These are phyloP conservation scores for Panellus pusillus DNA, from an alignment of 768 basidiomycete species.

Conservation along the genomic window DNA sequence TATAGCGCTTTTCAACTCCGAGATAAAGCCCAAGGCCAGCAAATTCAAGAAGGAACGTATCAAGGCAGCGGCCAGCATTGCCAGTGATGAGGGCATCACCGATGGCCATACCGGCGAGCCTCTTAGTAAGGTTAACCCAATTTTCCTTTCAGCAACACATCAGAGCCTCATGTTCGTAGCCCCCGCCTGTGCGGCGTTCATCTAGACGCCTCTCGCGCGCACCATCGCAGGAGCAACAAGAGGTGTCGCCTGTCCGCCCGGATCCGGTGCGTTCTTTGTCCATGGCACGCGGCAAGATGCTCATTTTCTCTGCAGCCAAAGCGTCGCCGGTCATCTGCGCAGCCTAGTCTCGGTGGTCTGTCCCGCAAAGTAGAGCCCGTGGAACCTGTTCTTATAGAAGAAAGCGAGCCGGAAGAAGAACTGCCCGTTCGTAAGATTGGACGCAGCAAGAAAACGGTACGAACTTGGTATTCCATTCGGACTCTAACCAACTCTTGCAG, in stretches of 20 bases:
- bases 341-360: conserved; percentile 61
- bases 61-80: conserved; percentile 64
- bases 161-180: conserved; percentile 18
- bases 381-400: conserved; percentile 57
- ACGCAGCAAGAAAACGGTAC: conserved; percentile 59
- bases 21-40: conserved; percentile 60
- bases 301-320: conserved; percentile 54
- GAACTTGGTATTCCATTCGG: conserved; percentile 1
- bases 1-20: conserved; percentile 73
- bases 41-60: conserved; percentile 65
- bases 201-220: conserved; percentile 66
- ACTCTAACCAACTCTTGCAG: conserved; percentile 28
- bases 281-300: conserved; percentile 14
- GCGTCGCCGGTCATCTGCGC: conserved; percentile 76
- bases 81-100: conserved; percentile 81
- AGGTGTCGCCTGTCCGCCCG: conserved; percentile 39
- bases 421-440: conserved; percentile 59
- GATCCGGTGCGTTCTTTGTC: conserved; percentile 52
- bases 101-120: conserved; percentile 82
- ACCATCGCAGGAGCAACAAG: conserved; percentile 41
- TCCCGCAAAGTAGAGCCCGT: conserved; percentile 37
- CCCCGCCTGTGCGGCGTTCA: conserved; percentile 46
- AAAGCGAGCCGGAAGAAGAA: conserved; percentile 77
- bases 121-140: conserved; percentile 45
- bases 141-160: background rate